A percentile compares a stretch with the other conserved stretches of the same genome.
Conservation (phyloP, 1,284 basidiomycete species). For the Austropuccinia psidii region DNA sequence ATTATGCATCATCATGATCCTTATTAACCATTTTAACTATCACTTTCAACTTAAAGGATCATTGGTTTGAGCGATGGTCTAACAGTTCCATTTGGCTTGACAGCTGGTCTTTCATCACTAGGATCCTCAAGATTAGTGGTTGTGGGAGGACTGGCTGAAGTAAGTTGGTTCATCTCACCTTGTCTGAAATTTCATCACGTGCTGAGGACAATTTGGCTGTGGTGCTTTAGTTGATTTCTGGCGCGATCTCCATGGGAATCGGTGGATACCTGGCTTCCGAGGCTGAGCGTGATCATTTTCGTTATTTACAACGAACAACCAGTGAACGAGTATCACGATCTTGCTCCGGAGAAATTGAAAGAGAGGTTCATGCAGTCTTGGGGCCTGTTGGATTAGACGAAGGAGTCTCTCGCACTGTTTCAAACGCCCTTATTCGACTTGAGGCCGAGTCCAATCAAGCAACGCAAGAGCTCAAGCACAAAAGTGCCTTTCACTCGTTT, state of each 20-base stretch:
- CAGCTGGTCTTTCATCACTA: conserved; percentile 80
- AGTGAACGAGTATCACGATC: conserved; percentile 70
- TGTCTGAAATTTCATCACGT: not conserved
- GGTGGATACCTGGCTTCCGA: conserved; percentile 95
- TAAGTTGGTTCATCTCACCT: conserved; percentile 42
- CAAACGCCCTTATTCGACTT: conserved; percentile 8
- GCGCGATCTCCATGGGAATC: conserved; percentile 91
- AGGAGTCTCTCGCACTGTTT: conserved; percentile 60
- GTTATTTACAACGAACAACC: conserved; percentile 39
- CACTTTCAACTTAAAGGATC: conserved; percentile 54
- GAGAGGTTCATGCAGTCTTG: conserved; percentile 80
- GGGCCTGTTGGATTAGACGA: conserved; percentile 82
- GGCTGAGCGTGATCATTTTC: conserved; percentile 75
- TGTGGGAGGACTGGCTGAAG: conserved; percentile 77
- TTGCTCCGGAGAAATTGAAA: conserved; percentile 88
- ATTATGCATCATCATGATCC: not conserved
- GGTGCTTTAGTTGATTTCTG: conserved; percentile 61
- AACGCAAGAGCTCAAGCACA: conserved; percentile 64
- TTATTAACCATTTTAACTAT: not conserved
- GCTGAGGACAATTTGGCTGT: not conserved
- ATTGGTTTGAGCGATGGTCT: conserved; percentile 95
- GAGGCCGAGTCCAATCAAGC: conserved; percentile 51
- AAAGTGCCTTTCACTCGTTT: conserved; percentile 49
- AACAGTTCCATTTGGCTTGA: conserved; percentile 83
- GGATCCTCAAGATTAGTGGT: conserved; percentile 82